Percentiles rank a stretch among this genome's conserved stretches.
phyloP scores from a whole-genome alignment of 2,329 filamentous ascomycete genomes.

The Didymella segeticola region DNA sequence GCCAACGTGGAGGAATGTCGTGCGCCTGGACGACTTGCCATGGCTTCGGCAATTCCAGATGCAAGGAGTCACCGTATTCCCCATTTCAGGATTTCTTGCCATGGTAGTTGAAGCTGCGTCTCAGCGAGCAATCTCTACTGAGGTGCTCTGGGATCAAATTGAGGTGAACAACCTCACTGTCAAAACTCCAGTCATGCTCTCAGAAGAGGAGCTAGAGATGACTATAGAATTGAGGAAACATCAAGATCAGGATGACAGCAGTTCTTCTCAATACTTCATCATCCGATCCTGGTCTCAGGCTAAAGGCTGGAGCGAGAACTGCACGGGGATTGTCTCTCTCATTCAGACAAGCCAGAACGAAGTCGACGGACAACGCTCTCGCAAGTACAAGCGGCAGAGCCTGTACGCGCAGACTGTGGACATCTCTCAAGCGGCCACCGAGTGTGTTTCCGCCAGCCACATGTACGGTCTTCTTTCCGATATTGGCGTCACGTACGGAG shows the following conservation, averaged over 20 bases:
- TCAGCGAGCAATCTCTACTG: conserved; percentile 22
- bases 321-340: conserved; percentile 52
- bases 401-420: conserved; percentile 14
- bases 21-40: conserved; percentile 50
- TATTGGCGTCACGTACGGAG: conserved; percentile 59
- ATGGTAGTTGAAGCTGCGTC: conserved; percentile 44
- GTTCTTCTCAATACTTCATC: conserved; percentile 49
- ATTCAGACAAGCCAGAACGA: conserved; percentile 49
- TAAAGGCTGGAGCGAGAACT: conserved; percentile 66
- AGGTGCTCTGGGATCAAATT: conserved; percentile 21
- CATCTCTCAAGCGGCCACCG: conserved; percentile 8
- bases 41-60: conserved; percentile 59
- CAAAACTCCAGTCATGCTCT: conserved; percentile 30
- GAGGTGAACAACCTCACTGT: conserved; percentile 30
- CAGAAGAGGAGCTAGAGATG: conserved; percentile 42
- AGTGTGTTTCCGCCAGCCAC: conserved; percentile 27
- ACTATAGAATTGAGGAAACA: conserved; percentile 32
- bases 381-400: conserved; percentile 16
- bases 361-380: conserved; percentile 44
- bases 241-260: background rate
- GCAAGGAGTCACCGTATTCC: conserved; percentile 37
- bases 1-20: conserved; percentile 55
- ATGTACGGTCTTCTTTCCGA: conserved; percentile 58
- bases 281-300: conserved; percentile 62
- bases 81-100: conserved; percentile 42